Conservation (phyloP, 345 rosid species). For the Eucalyptus viminalis region DNA sequence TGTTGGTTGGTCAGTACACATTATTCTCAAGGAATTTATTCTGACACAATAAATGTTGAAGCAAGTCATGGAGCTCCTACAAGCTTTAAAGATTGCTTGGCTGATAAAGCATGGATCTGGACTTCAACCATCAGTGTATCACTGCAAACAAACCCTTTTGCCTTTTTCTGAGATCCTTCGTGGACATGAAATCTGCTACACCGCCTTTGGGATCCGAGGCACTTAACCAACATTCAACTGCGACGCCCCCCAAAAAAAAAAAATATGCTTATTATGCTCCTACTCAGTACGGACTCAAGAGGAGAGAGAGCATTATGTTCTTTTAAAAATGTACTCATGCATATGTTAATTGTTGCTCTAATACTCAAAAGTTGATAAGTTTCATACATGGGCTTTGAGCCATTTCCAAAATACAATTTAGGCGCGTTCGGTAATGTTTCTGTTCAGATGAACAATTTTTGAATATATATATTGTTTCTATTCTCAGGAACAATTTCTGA, state of each 20-base stretch:
- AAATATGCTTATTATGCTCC: too few relatives aligned
- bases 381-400: neutral
- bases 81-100: neutral
- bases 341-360: neutral
- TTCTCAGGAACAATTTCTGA: accelerated
- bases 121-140: neutral
- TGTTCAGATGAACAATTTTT: accelerated
- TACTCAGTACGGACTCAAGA: neutral
- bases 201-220: neutral
- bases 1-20: neutral
- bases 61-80: neutral
- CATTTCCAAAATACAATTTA: neutral
- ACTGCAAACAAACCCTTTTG: neutral
- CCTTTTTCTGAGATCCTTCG: neutral
- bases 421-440: too few relatives aligned
- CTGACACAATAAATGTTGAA: neutral
- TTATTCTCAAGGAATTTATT: neutral
- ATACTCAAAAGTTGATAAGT: neutral
- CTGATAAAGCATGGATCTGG: neutral
- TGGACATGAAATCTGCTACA: neutral
- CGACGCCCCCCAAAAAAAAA: neutral
- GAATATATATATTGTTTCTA: accelerated
- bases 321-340: neutral
- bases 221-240: neutral
- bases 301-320: neutral